Conservation (phyloP, 495 filamentous ascomycete species). For the Cudoniella acicularis region DNA sequence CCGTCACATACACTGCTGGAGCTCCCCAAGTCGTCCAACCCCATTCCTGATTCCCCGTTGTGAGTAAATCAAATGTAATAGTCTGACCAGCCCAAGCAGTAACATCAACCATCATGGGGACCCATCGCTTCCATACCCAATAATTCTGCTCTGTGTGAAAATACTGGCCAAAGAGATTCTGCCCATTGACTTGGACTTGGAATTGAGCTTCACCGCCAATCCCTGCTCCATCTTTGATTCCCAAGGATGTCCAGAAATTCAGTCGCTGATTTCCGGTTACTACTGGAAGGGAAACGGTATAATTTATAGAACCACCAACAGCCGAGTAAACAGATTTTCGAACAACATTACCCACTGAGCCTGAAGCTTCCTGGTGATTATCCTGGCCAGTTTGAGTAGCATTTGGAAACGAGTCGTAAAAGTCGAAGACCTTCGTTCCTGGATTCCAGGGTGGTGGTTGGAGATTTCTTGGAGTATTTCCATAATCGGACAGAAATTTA, state of each 20-base stretch:
- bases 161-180: conserved; percentile 1
- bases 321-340: conserved; percentile 6
- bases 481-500: conserved; percentile 7
- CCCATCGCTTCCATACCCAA: conserved; percentile 1
- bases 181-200: neutral
- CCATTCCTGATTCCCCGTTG: neutral
- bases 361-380: conserved; percentile 2
- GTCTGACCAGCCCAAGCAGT: conserved; percentile 1
- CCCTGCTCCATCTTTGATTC: conserved; percentile 11
- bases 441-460: conserved; percentile 6
- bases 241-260: conserved; percentile 9
- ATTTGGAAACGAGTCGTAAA: conserved; percentile 5
- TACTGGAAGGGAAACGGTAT: neutral
- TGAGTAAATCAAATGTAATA: neutral
- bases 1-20: neutral
- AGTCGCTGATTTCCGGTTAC: neutral
- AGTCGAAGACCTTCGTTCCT: neutral
- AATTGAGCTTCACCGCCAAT: conserved; percentile 7
- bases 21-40: conserved; percentile 8
- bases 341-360: conserved; percentile 3
- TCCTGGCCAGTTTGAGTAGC: conserved; percentile 4
- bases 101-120: conserved; percentile 1
- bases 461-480: conserved; percentile 2
- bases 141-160: conserved; percentile 3
- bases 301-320: neutral